Percentiles rank a stretch among this genome's conserved stretches.
phyloP scores from a whole-genome alignment of 495 filamentous ascomycete genomes.

The Penicillium soppii region DNA sequence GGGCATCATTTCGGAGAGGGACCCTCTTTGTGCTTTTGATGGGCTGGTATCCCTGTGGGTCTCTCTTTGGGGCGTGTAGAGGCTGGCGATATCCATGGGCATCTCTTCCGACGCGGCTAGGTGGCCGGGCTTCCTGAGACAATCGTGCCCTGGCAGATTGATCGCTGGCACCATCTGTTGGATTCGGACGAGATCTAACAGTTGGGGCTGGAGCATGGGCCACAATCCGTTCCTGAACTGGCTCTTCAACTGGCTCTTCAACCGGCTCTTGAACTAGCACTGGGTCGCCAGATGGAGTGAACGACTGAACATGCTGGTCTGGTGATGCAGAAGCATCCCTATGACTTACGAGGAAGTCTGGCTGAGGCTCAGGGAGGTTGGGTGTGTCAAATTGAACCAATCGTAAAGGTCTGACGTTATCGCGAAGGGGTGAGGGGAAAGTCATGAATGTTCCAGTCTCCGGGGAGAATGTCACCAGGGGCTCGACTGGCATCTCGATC shows the following conservation, averaged over 20 bases:
- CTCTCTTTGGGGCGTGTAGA: slow-evolving; percentile 1
- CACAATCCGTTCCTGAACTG: neutral
- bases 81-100: neutral
- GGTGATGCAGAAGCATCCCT: slow-evolving; percentile 13
- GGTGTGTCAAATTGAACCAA: slow-evolving; percentile 12
- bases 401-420: slow-evolving; percentile 20
- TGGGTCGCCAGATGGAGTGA: slow-evolving; percentile 19
- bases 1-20: slow-evolving; percentile 29
- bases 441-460: slow-evolving; percentile 50
- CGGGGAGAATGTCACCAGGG: slow-evolving; percentile 47
- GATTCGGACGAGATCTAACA: neutral
- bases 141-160: neutral
- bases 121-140: slow-evolving; percentile 13
- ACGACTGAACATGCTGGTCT: slow-evolving; percentile 10
- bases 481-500: slow-evolving; percentile 34
- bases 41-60: slow-evolving; percentile 1
- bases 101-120: slow-evolving; percentile 9
- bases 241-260: neutral
- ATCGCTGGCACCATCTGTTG: slow-evolving; percentile 1
- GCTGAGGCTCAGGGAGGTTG: slow-evolving; percentile 3
- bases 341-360: slow-evolving; percentile 1
- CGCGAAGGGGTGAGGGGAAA: slow-evolving; percentile 40
- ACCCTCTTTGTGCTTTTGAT: slow-evolving; percentile 32
- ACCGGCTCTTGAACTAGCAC: neutral
- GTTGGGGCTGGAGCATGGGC: neutral